Evolutionary conservation across 306 rosid species (phyloP).

Genomic region (Quercus dentata): DNA sequence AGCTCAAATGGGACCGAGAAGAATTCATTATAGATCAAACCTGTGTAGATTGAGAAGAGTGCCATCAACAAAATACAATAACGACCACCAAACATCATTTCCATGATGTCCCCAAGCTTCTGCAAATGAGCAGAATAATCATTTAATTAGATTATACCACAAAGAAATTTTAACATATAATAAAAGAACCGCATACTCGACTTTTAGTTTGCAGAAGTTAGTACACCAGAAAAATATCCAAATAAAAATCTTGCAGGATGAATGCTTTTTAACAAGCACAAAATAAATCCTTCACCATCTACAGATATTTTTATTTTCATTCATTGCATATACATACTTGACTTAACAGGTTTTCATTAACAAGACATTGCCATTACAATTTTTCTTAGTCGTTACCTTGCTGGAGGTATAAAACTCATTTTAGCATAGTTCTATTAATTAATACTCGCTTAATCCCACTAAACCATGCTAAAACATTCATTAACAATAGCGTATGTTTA

Average conservation of each 20-base stretch:
- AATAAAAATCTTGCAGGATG: background rate
- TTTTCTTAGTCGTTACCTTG: background rate
- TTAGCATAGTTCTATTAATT: background rate
- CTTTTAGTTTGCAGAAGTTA: background rate
- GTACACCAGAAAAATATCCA: background rate
- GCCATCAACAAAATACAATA: conserved; percentile 90
- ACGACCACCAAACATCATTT: conserved; percentile 98
- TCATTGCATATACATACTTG: background rate
- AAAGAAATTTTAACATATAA: background rate
- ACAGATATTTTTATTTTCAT: background rate
- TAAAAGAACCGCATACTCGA: background rate
- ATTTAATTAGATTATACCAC: conserved; percentile 20
- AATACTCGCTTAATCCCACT: background rate
- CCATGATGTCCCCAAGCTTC: conserved; percentile 97
- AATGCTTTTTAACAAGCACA: background rate
- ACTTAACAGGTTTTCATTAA: background rate
- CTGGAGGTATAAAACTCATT: background rate
- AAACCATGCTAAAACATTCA: background rate
- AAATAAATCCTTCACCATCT: background rate
- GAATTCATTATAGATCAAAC: conserved; percentile 92
- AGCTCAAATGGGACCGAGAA: conserved; percentile 87
- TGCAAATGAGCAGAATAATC: conserved; percentile 36
- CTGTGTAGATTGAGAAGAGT: conserved; percentile 92
- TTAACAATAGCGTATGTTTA: background rate
- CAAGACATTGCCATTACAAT: background rate